Conservation (phyloP, 2,329 filamentous ascomycete species). For the Davidsoniella neocaledoniae region DNA sequence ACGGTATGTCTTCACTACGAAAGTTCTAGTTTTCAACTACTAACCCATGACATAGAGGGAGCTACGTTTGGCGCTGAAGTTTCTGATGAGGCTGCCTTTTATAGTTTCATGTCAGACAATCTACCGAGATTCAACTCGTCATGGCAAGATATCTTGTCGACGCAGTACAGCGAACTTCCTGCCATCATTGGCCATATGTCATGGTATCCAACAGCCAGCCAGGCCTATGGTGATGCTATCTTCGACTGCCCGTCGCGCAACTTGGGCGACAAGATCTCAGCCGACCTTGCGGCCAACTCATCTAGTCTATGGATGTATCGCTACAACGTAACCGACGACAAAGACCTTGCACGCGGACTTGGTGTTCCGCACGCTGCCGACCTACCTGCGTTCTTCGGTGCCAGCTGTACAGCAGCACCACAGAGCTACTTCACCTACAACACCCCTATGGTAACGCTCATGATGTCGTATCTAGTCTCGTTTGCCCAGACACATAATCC, state of each 20-base stretch:
- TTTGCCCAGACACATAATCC: slow-evolving; percentile 31
- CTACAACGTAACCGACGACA: slow-evolving; percentile 29
- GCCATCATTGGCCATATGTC: slow-evolving; percentile 22
- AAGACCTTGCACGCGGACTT: slow-evolving; percentile 21
- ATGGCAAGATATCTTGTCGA: slow-evolving; percentile 22
- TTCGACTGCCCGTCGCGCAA: slow-evolving; percentile 28
- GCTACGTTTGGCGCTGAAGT: slow-evolving; percentile 27
- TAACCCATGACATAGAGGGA: slow-evolving; percentile 23
- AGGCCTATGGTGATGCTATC: slow-evolving; percentile 28
- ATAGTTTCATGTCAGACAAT: slow-evolving; percentile 28
- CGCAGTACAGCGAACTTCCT: slow-evolving; percentile 23
- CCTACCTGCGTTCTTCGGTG: slow-evolving; percentile 31
- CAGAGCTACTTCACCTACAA: slow-evolving; percentile 29
- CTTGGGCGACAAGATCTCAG: slow-evolving; percentile 18
- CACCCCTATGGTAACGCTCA: slow-evolving; percentile 26
- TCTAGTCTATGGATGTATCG: slow-evolving; percentile 28
- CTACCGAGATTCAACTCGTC: slow-evolving; percentile 26
- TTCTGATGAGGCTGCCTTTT: slow-evolving; percentile 20
- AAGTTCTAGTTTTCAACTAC: background rate
- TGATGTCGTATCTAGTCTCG: slow-evolving; percentile 34
- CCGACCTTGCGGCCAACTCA: slow-evolving; percentile 13
- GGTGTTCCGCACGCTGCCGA: slow-evolving; percentile 34
- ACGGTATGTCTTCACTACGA: slow-evolving; percentile 21
- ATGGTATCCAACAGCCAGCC: slow-evolving; percentile 28
- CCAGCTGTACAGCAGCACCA: slow-evolving; percentile 17